Evolutionary conservation across 306 rosid genomes (phyloP).

Genomic region (Inga oerstediana): DNA sequence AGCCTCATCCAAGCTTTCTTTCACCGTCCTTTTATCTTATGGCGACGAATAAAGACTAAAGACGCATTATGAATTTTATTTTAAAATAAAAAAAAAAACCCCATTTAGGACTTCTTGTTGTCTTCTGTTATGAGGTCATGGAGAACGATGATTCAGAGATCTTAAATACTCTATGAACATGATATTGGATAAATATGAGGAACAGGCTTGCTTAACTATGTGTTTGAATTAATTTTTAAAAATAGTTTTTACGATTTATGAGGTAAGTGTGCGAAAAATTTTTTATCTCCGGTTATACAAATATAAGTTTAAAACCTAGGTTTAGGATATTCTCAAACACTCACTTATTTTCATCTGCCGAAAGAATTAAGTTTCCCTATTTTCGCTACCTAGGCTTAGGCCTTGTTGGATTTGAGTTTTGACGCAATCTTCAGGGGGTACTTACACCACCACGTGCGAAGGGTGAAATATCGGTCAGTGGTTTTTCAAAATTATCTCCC

Average conservation of each 20-base stretch:
- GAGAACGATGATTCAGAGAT: not conserved
- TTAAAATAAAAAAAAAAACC: not conserved
- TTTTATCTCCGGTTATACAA: too few relatives aligned
- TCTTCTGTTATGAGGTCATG: not conserved
- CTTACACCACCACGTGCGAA: not conserved
- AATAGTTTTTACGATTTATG: too few relatives aligned
- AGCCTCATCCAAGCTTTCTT: not conserved
- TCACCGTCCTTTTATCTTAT: not conserved
- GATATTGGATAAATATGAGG: not conserved
- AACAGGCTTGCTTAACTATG: not conserved
- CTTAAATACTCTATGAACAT: not conserved
- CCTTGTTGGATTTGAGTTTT: not conserved
- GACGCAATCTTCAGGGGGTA: not conserved
- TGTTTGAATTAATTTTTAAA: too few relatives aligned
- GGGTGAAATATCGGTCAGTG: not conserved
- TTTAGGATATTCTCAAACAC: too few relatives aligned
- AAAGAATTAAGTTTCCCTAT: not conserved
- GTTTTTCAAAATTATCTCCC: not conserved
- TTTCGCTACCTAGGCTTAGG: not conserved
- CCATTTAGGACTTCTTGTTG: not conserved
- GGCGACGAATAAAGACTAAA: not conserved
- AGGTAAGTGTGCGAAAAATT: accelerated
- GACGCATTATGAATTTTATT: not conserved
- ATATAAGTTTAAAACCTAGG: too few relatives aligned
- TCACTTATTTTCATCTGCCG: not conserved